Base-by-base conservation (phyloP, 169 alveolate genomes). In the Plasmodium sp. region DNA sequence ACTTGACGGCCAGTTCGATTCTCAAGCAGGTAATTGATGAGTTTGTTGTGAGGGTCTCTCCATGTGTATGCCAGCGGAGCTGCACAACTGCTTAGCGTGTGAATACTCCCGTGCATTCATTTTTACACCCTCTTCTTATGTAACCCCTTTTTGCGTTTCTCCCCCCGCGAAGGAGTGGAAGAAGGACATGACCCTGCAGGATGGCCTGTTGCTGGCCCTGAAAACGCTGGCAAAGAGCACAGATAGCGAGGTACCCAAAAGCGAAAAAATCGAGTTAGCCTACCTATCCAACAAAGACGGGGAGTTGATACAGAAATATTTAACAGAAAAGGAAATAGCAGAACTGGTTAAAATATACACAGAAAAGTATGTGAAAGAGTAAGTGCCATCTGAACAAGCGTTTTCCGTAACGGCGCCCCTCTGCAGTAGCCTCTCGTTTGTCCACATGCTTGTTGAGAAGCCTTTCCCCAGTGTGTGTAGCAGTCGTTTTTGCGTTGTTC, bases 201-300 rank as follows among this genome's bases (percentile, higher is more conserved):
- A 98, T 75, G 99, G 99, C 5, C 88, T 98, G 34, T 96, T 97
- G 56, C 91, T 99, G 54, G 99, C 99, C 18, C 96, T 98, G n/a
- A 97, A 98, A 96, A 99, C 99, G 34, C 88, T 99, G 4, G 98
- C 98, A 12, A 99, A 99, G 92, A 96, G 99, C 56, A 97, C 99
- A 98, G 99, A 99, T 94, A 97, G 99, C n/a, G 97, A 99, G 77
- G 85, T 98, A 10, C 99, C 99, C 34, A 97, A 98, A 79, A 98
- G 99, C 16, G 99, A 98, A 80, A 98, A 98, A 91, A 96, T 98
- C 3, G 99, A 98, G 95, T 97, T 98, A 83, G 98, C 97, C 9
- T 93, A 93, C 33, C 67, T 93, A 31, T 67, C 94, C 73, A 31
- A 93, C 41, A 31, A 83, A 71, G 94, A 85, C 43, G 94, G 96